Conservation (phyloP, 2,329 filamentous ascomycete genomes). For the Tolypocladium ophioglossoides region DNA sequence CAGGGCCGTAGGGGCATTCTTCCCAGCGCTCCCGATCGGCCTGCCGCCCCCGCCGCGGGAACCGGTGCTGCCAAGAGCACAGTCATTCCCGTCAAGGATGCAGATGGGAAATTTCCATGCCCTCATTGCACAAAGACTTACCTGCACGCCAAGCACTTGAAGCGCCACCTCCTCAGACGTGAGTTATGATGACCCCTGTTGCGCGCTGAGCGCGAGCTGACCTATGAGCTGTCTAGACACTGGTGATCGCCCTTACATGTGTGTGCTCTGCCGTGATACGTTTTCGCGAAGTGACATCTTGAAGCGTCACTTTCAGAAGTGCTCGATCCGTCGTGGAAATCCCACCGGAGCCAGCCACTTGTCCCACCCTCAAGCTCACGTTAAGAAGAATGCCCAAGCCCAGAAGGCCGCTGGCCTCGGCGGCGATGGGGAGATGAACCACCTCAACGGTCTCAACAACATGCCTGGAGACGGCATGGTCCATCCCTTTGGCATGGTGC, state of each 20-base stretch:
- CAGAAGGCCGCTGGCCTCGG: conserved; percentile 45
- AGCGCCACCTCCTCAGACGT: conserved; percentile 93
- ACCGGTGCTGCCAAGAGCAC: conserved; percentile 64
- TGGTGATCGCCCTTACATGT: conserved; percentile 96
- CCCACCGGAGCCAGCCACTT: conserved; percentile 90
- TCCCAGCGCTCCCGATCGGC: conserved; percentile 79
- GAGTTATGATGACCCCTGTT: conserved; percentile 37
- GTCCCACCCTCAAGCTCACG: conserved; percentile 81
- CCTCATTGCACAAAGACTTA: conserved; percentile 98
- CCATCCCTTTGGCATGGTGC: conserved; percentile 46
- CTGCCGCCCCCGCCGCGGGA: conserved; percentile 62
- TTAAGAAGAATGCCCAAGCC: conserved; percentile 62
- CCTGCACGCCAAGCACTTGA: conserved; percentile 91
- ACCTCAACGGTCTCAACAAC: conserved; percentile 51
- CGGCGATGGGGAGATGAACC: conserved; percentile 44
- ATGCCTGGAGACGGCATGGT: conserved; percentile 47
- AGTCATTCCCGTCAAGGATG: conserved; percentile 85
- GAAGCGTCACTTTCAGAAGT: conserved; percentile 99
- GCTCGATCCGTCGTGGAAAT: conserved; percentile 90
- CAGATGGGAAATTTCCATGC: conserved; percentile 95
- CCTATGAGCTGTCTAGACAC: conserved; percentile 55
- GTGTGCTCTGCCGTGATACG: conserved; percentile 92
- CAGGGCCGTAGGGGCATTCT: conserved; percentile 87
- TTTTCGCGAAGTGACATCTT: conserved; percentile 97
- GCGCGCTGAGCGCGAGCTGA: conserved; percentile 15